Base-by-base conservation (phyloP, 345 rosid genomes). In the Ailanthus altissimus region DNA sequence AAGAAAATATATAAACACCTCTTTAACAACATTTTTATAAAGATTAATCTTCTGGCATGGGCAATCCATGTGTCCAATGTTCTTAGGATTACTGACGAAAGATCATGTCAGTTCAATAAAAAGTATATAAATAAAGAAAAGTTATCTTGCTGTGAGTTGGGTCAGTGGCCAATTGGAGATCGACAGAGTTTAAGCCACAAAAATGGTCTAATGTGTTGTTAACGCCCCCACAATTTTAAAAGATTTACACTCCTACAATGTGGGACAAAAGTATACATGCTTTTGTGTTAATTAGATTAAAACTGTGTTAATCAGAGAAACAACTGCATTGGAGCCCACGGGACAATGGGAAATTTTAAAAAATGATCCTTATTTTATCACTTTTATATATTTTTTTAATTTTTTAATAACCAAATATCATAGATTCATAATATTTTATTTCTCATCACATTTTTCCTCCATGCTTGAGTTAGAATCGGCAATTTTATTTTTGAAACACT, bases 221-320 rank as follows among this genome's bases (percentile, higher is more conserved):
- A 28, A 60, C 38, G 38, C 54, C 56, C 78, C 73, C 78, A 73
- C 77, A 66, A n/a, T n/a, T n/a, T n/a, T n/a, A n/a, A n/a, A 21
- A 61, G 71, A 68, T 70, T 61, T 63, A 32, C 65, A 42, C 23
- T 42, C 59, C 25, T 51, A 57, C 9, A 72, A 32, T 57, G 66
- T 28, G 18, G 57, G 42, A 28, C 57, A 47, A 67, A 67, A 25
- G 82, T 36, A 79, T 74, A 74, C 74, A 74, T 74, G 64, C 75
- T 68, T 69, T 64, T 40, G 2, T 13, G 12, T 49, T 49, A 49
- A 49, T 49, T 49, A 12, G 53, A 49, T 10, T 49, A 10, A 11
- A 12, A 61, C 43, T 40, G 12, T 13, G 12, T 49, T 49, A 49
- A 49, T 49, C 11, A 12, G 53, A 49, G 14, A 10, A 10, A 11